Evolutionary conservation across 108 stramenopile species (phyloP).

Genomic region (Discostella stelligeroides): DNA sequence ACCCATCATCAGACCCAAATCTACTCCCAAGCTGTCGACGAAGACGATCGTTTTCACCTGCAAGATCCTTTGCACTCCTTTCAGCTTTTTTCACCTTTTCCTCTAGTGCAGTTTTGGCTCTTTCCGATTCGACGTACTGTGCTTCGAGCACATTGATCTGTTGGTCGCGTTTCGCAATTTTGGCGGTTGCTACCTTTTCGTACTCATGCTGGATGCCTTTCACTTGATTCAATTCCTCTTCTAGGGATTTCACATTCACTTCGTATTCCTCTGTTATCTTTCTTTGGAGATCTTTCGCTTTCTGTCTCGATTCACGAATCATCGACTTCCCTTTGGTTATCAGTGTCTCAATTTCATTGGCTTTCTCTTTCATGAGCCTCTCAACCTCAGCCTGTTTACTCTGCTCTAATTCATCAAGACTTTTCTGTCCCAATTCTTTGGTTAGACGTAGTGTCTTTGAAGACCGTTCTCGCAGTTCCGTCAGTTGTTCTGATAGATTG

Average conservation of each 20-base stretch:
- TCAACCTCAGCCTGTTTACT: constrained; percentile 47
- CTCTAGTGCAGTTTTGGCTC: constrained; percentile 60
- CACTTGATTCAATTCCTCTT: constrained; percentile 41
- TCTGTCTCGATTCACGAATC: constrained; percentile 56
- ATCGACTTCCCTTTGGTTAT: constrained; percentile 61
- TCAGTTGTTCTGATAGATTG: constrained; percentile 32
- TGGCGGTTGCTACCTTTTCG: constrained; percentile 51
- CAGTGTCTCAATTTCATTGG: constrained; percentile 48
- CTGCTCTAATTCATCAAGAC: constrained; percentile 44
- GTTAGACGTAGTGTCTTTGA: constrained; percentile 24
- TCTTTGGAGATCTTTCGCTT: constrained; percentile 43
- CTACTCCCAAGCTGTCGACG: constrained; percentile 83
- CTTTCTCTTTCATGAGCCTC: constrained; percentile 36
- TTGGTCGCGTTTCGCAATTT: constrained; percentile 64
- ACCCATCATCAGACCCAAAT: constrained; percentile 58
- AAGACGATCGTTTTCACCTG: constrained; percentile 80
- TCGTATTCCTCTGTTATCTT: constrained; percentile 52
- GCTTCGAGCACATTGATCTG: constrained; percentile 59
- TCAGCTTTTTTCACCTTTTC: constrained; percentile 54
- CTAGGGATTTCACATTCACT: constrained; percentile 38
- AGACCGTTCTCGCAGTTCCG: constrained; percentile 34
- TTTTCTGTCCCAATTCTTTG: constrained; percentile 50
- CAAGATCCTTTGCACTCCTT: constrained; percentile 62
- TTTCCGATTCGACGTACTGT: constrained; percentile 49
- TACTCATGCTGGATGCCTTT: constrained; percentile 53